phyloP scores from a whole-genome alignment of 495 filamentous ascomycete genomes.

The Neurospora africana region DNA sequence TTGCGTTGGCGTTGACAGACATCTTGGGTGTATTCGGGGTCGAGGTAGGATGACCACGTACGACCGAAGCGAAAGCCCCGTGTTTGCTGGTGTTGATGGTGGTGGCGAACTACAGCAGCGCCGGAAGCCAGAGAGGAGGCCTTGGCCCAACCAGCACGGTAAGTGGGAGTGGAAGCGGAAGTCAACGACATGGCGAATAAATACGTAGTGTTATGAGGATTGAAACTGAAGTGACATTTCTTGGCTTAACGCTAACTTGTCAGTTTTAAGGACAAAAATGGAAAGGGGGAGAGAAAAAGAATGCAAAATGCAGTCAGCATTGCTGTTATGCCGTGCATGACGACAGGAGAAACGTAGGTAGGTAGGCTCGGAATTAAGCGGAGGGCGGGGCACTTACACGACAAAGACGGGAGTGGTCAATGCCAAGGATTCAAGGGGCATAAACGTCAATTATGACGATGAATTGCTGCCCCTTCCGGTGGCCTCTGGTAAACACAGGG shows the following conservation, averaged over 20 bases:
- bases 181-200: conserved; percentile 27
- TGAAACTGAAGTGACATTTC: background rate
- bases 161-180: conserved; percentile 17
- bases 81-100: conserved; percentile 23
- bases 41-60: conserved; percentile 30
- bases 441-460: background rate
- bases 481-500: background rate
- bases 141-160: conserved; percentile 19
- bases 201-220: background rate
- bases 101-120: conserved; percentile 7
- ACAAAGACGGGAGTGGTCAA: background rate
- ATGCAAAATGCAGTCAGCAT: background rate
- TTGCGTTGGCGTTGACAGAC: conserved; percentile 27
- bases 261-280: background rate
- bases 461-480: background rate
- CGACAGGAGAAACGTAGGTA: background rate
- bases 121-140: conserved; percentile 11
- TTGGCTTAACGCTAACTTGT: background rate
- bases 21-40: conserved; percentile 27
- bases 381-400: background rate
- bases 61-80: conserved; percentile 37
- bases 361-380: background rate
- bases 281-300: background rate
- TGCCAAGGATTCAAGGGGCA: background rate
- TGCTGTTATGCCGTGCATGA: background rate